A percentile compares a stretch with the other conserved stretches of the same genome.
These are phyloP conservation scores for Isatis tinctoria DNA, from an alignment of 345 rosid species.

Conservation along the genomic window DNA sequence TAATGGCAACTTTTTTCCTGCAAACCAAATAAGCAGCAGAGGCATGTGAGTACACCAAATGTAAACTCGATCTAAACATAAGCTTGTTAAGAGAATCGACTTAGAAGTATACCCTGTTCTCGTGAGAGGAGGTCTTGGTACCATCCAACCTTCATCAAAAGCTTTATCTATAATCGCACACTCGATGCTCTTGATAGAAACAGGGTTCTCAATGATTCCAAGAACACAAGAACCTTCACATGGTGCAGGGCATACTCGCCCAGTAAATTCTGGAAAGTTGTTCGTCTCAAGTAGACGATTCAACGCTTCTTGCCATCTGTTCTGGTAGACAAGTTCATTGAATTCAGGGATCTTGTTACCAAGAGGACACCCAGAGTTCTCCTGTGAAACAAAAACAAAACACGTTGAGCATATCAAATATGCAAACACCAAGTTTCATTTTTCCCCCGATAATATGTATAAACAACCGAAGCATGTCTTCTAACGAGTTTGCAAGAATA, in stretches of 20 bases:
- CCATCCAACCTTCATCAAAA: slow-evolving; percentile 99
- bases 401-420: background rate
- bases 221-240: slow-evolving; percentile 99
- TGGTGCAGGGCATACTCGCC: slow-evolving; percentile 99
- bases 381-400: slow-evolving; percentile 41
- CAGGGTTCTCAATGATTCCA: slow-evolving; percentile 99
- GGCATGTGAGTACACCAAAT: background rate
- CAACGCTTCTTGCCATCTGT: slow-evolving; percentile 98
- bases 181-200: slow-evolving; percentile 90
- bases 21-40: background rate
- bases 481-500: background rate
- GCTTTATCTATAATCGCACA: slow-evolving; percentile 93
- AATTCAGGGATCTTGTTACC: slow-evolving; percentile 99
- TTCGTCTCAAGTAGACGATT: slow-evolving; percentile 94
- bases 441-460: too few relatives aligned
- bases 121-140: slow-evolving; percentile 76
- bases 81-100: background rate
- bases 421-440: background rate
- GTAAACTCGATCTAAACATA: background rate
- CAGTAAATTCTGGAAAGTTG: slow-evolving; percentile 98
- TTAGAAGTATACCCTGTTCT: slow-evolving; percentile 72
- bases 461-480: background rate
- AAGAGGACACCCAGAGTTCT: slow-evolving; percentile 95
- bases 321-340: slow-evolving; percentile 94
- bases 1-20: slow-evolving; percentile 81